Conservation (phyloP, 345 rosid genomes). For the Arabidopsis arenosa region DNA sequence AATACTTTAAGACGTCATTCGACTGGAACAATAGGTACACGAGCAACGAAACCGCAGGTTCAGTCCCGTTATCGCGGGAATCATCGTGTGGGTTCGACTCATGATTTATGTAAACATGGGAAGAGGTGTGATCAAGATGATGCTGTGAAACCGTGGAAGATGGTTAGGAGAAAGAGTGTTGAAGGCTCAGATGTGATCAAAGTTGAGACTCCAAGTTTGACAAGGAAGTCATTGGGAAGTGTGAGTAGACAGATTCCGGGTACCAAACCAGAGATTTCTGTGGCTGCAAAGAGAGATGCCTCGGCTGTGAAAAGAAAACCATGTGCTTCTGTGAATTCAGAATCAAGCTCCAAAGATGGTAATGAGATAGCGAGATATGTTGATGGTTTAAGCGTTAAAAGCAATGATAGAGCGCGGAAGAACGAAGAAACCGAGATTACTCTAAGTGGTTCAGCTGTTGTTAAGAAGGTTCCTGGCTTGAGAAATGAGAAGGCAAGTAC, state of each 20-base stretch:
- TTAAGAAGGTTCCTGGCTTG: conserved; percentile 35
- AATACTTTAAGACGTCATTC: conserved; percentile 52
- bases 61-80: conserved; percentile 69
- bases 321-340: conserved; percentile 36
- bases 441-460: conserved; percentile 31
- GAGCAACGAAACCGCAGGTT: conserved; percentile 42
- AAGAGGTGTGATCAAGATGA: conserved; percentile 42
- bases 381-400: conserved; percentile 38
- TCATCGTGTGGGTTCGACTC: conserved; percentile 64
- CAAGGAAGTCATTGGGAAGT: conserved; percentile 36
- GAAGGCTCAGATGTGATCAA: conserved; percentile 30
- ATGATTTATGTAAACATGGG: conserved; percentile 78
- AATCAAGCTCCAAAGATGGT: conserved; percentile 16
- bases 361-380: conserved; percentile 19
- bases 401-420: conserved; percentile 34
- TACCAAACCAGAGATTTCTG: conserved; percentile 32
- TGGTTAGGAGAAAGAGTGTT: conserved; percentile 33
- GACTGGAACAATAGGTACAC: conserved; percentile 50
- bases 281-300: conserved; percentile 29
- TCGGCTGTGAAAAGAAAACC: conserved; percentile 34
- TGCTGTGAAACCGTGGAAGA: conserved; percentile 47
- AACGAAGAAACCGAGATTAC: conserved; percentile 29
- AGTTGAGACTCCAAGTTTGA: conserved; percentile 29
- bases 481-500: conserved; percentile 18
- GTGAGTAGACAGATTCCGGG: conserved; percentile 18